Evolutionary conservation across 2,329 filamentous ascomycete genomes (phyloP).

Genomic region (Cordyceps cicadae): DNA sequence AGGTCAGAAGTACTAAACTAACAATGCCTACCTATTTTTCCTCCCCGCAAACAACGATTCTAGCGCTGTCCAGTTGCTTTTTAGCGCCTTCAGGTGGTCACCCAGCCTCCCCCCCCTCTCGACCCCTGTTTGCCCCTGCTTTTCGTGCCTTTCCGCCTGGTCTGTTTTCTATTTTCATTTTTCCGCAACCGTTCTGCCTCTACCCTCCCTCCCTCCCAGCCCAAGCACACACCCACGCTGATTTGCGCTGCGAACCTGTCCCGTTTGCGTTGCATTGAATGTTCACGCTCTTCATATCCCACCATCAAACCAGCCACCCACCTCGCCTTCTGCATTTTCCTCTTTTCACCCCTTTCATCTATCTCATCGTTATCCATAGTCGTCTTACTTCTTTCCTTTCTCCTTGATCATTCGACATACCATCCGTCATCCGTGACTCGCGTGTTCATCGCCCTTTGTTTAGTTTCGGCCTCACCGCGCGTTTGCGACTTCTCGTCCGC

Average conservation of each 20-base stretch:
- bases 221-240: too few species aligned
- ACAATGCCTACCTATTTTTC: too few species aligned
- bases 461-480: conserved; percentile 2
- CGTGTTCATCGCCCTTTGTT: not conserved
- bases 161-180: not conserved
- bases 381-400: not conserved
- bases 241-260: too few species aligned
- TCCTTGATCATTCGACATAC: not conserved
- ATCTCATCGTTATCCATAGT: not conserved
- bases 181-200: not conserved
- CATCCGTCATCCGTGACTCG: not conserved
- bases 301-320: not conserved
- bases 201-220: too few species aligned
- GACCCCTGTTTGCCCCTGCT: not conserved
- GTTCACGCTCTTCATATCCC: not conserved
- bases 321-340: not conserved
- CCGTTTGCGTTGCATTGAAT: too few species aligned
- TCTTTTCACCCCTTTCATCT: not conserved
- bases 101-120: not conserved
- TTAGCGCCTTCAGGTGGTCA: not conserved
- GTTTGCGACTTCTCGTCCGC: not conserved
- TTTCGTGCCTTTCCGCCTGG: not conserved
- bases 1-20: too few species aligned
- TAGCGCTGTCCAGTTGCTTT: not conserved
- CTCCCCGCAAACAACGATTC: not conserved